Conservation (phyloP, 441 rosid species). For the Croton setiger region DNA sequence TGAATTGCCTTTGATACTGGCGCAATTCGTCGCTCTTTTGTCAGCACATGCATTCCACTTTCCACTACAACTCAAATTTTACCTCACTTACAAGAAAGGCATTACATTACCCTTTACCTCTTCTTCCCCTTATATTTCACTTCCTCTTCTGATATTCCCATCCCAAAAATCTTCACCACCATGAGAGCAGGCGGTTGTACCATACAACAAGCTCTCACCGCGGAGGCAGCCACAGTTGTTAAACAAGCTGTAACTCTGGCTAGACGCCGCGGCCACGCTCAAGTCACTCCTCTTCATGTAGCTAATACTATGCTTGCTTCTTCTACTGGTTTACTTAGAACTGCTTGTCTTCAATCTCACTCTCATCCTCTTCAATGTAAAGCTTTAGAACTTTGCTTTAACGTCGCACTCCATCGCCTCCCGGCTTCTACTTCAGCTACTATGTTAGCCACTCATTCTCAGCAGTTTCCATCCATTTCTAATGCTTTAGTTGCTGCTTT, state of each 20-base stretch:
- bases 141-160: constrained; percentile 15
- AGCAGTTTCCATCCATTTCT: constrained; percentile 53
- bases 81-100: constrained; percentile 57
- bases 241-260: constrained; percentile 66
- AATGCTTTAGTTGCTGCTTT: constrained; percentile 76
- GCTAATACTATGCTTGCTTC: constrained; percentile 67
- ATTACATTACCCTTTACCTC: constrained; percentile 34
- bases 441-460: constrained; percentile 36
- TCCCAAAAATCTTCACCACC: neutral
- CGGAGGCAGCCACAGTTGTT: constrained; percentile 50
- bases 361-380: constrained; percentile 73
- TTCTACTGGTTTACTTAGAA: constrained; percentile 46
- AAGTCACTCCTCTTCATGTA: constrained; percentile 79
- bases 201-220: constrained; percentile 57
- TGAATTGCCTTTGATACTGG: constrained; percentile 70
- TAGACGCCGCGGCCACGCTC: constrained; percentile 64
- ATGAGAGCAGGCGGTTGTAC: constrained; percentile 68
- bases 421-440: constrained; percentile 58
- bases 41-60: constrained; percentile 97
- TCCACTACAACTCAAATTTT: constrained; percentile 60
- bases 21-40: constrained; percentile 48
- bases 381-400: constrained; percentile 77
- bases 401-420: constrained; percentile 71
- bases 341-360: constrained; percentile 64
- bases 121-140: constrained; percentile 19